Base-by-base conservation (phyloP, 2,329 filamentous ascomycete species). In the Fusarium stilboides region DNA sequence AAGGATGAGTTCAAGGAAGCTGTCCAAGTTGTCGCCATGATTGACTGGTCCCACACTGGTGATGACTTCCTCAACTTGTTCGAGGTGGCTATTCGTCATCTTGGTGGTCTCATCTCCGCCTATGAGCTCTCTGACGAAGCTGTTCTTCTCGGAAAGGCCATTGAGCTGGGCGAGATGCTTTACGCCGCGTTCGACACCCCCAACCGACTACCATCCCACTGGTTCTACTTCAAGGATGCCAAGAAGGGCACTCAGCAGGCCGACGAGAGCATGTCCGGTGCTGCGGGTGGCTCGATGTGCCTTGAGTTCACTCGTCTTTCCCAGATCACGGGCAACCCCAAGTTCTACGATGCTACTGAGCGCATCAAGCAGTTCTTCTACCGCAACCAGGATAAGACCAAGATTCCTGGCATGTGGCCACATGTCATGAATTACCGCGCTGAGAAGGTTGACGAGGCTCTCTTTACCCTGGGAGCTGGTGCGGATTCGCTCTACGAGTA, bases 281-380 rank as follows among this genome's bases (percentile, higher is more conserved):
- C 84, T 28, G 82, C 81, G n/a, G 79, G 80, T 17, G 92, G 91
- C 33, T 92, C 91, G 12, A 82, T 94, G 57, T 89, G 88, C 10
- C 78, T 95, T 61, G 92, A 94, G 75, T 93, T 94, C 75, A 93
- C 91, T 4, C 84, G 92, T 8, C 83, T 95, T 45, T 89, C 89
- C 20, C 92, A 94, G 78, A 81, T 94, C 60, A 93, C 92, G 0
- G 88, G 88, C 51, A 84, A 94, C 62, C 80, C 87, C 56, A 93
- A 91, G 76, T 94, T 92, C 79, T 94, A 91, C 77, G 91, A 93
- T 78, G 91, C 91, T 7, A 87, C 93, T 54, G 90, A 91, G 65
- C 86, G 90, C n/a, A 86, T 95, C 63, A 94, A 92, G 68, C 84
- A 89, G 71, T 86, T 89, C 62, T 86, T 94, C 49, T 85, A 89